A percentile compares a stretch with the other conserved stretches of the same genome.
These are phyloP conservation scores for Calocera viscosa DNA, from an alignment of 768 basidiomycete species.

Conservation along the genomic window DNA sequence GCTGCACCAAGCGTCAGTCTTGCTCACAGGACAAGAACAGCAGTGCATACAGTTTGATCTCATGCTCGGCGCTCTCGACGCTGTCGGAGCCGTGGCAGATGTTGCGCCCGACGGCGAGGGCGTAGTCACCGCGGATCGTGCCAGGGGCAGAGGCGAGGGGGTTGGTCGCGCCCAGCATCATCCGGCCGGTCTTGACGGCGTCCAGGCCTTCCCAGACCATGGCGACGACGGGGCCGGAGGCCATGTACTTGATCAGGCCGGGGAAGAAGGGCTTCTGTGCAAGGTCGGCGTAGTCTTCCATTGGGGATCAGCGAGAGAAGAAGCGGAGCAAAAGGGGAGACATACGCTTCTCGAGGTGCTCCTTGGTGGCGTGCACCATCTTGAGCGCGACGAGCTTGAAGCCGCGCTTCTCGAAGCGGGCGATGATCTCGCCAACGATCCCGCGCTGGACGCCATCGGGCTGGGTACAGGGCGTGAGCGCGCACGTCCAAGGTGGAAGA, in stretches of 20 bases:
- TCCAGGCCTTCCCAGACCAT: conserved; percentile 95
- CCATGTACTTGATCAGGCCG: conserved; percentile 92
- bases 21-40: not conserved
- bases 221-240: conserved; percentile 84
- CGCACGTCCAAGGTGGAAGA: not conserved
- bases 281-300: conserved; percentile 87
- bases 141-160: conserved; percentile 80
- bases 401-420: conserved; percentile 93
- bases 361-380: conserved; percentile 62
- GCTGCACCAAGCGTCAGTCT: conserved; percentile 30
- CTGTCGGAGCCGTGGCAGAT: conserved; percentile 86
- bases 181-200: conserved; percentile 88
- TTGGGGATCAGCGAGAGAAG: not conserved
- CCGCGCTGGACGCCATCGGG: conserved; percentile 98
- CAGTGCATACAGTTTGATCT: conserved; percentile 63
- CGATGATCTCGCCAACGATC: conserved; percentile 90
- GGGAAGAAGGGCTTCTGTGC: conserved; percentile 92
- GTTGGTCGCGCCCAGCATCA: conserved; percentile 94
- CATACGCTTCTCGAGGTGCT: conserved; percentile 83
- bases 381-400: conserved; percentile 96
- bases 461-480: conserved; percentile 32
- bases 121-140: conserved; percentile 92
- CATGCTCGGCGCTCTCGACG: conserved; percentile 83
- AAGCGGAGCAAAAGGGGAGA: conserved; percentile 10
- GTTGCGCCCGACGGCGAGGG: conserved; percentile 88